These are phyloP conservation scores for Daldinia decipiens DNA, from an alignment of 495 filamentous ascomycete species.

Conservation along the genomic window DNA sequence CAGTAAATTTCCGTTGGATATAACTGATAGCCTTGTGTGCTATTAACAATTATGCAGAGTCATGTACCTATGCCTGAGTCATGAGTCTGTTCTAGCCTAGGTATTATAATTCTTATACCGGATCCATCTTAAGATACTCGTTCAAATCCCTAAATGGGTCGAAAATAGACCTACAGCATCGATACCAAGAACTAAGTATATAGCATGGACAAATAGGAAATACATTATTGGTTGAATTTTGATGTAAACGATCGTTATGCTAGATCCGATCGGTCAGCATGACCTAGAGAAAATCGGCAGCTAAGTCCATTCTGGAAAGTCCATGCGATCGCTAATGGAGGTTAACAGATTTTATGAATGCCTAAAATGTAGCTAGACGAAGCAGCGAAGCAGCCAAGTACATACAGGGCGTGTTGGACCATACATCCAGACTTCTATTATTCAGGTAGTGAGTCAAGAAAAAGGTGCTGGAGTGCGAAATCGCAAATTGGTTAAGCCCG, in stretches of 20 bases:
- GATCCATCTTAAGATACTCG: not conserved
- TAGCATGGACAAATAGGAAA: slow-evolving; percentile 24
- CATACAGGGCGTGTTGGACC: slow-evolving; percentile 1
- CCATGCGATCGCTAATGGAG: slow-evolving; percentile 28
- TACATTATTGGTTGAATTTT: slow-evolving; percentile 21
- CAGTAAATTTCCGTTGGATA: not conserved
- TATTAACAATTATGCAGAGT: not conserved
- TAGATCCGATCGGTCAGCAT: slow-evolving; percentile 29
- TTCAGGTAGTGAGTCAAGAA: not conserved
- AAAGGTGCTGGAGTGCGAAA: not conserved
- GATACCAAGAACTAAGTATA: slow-evolving; percentile 7
- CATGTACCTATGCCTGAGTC: slow-evolving; percentile 9
- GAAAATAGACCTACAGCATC: not conserved
- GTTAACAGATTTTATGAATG: not conserved
- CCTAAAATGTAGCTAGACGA: not conserved
- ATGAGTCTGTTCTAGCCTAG: not conserved
- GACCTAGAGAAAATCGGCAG: slow-evolving; percentile 4
- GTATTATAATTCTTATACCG: not conserved
- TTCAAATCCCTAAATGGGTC: not conserved
- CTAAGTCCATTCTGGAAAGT: slow-evolving; percentile 34
- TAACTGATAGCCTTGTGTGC: not conserved
- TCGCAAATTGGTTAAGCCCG: not conserved
- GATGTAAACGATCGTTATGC: slow-evolving; percentile 6
- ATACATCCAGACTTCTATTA: not conserved
- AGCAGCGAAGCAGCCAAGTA: not conserved